phyloP scores from a whole-genome alignment of 805 yeast genomes.

The Dipodascopsis tothii region DNA sequence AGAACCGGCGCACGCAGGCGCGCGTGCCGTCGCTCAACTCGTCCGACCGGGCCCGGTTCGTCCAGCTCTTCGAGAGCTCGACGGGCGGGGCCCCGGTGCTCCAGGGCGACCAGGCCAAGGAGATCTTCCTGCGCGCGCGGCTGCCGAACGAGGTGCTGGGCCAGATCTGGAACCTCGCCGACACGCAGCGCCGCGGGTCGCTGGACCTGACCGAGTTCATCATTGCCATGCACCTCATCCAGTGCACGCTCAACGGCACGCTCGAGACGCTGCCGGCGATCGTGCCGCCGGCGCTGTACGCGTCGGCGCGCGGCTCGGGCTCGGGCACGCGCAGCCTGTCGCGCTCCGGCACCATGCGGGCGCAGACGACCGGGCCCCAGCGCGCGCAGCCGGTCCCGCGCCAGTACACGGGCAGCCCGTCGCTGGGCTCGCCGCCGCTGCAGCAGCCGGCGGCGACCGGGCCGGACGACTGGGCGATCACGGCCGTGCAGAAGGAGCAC shows the following conservation, averaged over 20 bases:
- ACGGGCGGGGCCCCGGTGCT: conserved; percentile 7
- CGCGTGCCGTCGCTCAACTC: conserved; percentile 32
- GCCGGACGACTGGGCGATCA: conserved; percentile 56
- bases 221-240: conserved; percentile 92
- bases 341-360: conserved; percentile 4
- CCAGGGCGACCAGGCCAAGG: conserved; percentile 62
- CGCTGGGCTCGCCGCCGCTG: background rate
- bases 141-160: conserved; percentile 71
- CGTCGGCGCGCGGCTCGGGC: conserved; percentile 34
- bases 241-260: conserved; percentile 61
- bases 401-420: conserved; percentile 24
- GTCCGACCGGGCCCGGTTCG: conserved; percentile 33
- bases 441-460: background rate
- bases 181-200: conserved; percentile 63
- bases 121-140: conserved; percentile 81
- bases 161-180: conserved; percentile 83
- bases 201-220: conserved; percentile 70
- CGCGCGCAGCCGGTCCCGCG: conserved; percentile 7
- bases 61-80: conserved; percentile 22
- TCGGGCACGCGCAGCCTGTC: conserved; percentile 10
- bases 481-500: conserved; percentile 63
- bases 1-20: conserved; percentile 13
- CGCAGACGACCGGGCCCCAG: conserved; percentile 1
- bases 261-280: conserved; percentile 50
- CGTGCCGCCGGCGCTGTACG: conserved; percentile 36